These are phyloP conservation scores for Poa pratensis DNA, from an alignment of 176 grass and related monocot genomes.

Conservation along the genomic window DNA sequence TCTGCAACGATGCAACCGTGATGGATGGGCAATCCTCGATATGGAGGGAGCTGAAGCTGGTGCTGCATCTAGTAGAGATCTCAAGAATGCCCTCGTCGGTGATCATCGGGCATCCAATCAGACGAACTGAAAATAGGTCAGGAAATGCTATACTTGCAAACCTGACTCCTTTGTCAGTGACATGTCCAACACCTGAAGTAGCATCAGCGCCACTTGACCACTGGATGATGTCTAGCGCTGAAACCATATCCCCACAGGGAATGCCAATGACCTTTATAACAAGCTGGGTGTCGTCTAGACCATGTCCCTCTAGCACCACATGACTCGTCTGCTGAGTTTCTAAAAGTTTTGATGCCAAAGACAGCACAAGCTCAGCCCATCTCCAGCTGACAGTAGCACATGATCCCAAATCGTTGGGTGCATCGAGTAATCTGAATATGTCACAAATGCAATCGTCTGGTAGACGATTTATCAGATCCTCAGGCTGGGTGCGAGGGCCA, in stretches of 20 bases:
- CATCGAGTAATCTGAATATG: slow-evolving; percentile 21
- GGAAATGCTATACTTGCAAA: neutral
- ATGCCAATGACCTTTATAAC: neutral
- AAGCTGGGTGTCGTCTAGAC: slow-evolving; percentile 7
- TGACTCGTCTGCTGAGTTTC: neutral
- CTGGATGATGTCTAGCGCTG: neutral
- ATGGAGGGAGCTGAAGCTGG: neutral
- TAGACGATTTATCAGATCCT: neutral
- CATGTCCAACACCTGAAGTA: neutral
- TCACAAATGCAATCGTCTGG: neutral
- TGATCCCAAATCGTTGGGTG: neutral
- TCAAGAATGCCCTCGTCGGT: slow-evolving; percentile 2
- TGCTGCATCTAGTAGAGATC: neutral
- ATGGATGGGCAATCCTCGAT: slow-evolving; percentile 9
- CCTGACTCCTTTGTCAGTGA: neutral
- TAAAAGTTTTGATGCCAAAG: neutral
- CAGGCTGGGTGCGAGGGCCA: neutral
- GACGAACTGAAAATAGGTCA: neutral
- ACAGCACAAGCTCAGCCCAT: neutral
- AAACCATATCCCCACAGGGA: slow-evolving; percentile 4
- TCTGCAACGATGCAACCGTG: neutral
- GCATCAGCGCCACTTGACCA: neutral
- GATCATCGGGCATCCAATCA: neutral
- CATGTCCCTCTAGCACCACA: neutral
- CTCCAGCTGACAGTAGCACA: slow-evolving; percentile 1